Evolutionary conservation across 2,329 filamentous ascomycete species (phyloP).

Genomic region (Penicillium sp.): DNA sequence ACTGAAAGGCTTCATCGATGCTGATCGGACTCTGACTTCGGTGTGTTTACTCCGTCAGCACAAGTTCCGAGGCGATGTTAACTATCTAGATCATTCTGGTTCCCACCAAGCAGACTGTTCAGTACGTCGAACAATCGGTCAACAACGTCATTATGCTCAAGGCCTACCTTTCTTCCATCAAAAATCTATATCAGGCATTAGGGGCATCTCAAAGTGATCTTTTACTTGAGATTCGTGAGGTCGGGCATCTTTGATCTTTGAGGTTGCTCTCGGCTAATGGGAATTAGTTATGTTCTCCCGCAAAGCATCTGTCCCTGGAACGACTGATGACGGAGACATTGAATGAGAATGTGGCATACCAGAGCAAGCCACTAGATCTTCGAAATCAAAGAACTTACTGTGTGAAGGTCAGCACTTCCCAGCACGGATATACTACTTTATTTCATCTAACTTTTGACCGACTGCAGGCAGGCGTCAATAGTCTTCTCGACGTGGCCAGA

Average conservation of each 20-base stretch:
- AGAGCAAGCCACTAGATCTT: slow-evolving; percentile 78
- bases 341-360: slow-evolving; percentile 80
- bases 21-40: slow-evolving; percentile 77
- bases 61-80: slow-evolving; percentile 8
- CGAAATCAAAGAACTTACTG: slow-evolving; percentile 91
- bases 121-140: slow-evolving; percentile 76
- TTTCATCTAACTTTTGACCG: slow-evolving; percentile 23
- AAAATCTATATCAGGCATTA: slow-evolving; percentile 70
- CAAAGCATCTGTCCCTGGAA: slow-evolving; percentile 64
- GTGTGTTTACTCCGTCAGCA: slow-evolving; percentile 48
- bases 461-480: slow-evolving; percentile 73
- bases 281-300: slow-evolving; percentile 64
- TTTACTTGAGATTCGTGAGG: slow-evolving; percentile 68
- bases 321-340: slow-evolving; percentile 70
- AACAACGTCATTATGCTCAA: slow-evolving; percentile 89
- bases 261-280: slow-evolving; percentile 6
- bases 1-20: slow-evolving; percentile 75
- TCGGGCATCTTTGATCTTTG: slow-evolving; percentile 27
- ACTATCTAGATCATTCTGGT: slow-evolving; percentile 72
- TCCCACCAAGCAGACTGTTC: slow-evolving; percentile 66
- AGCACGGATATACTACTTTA: neutral
- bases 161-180: slow-evolving; percentile 72
- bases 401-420: slow-evolving; percentile 65
- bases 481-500: slow-evolving; percentile 83
- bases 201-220: slow-evolving; percentile 66